Conservation (phyloP, 257 asterid species). For the Vinca minor region DNA sequence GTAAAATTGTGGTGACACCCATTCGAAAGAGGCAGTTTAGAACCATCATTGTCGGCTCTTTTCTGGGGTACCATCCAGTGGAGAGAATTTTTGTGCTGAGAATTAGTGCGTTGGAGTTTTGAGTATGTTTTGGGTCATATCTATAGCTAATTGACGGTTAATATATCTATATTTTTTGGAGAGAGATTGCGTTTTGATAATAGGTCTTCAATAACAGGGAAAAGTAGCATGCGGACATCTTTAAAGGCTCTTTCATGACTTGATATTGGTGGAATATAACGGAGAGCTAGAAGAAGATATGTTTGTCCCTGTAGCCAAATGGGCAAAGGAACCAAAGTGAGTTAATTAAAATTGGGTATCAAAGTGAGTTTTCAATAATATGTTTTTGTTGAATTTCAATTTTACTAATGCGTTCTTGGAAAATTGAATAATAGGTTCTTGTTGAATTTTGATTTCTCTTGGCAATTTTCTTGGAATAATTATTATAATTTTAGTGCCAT, state of each 20-base stretch:
- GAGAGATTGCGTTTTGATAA: slow-evolving; percentile 36
- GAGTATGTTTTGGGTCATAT: slow-evolving; percentile 49
- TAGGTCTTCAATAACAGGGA: slow-evolving; percentile 48
- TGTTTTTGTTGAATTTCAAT: too few species aligned
- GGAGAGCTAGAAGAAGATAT: slow-evolving; percentile 65
- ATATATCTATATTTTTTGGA: slow-evolving; percentile 45
- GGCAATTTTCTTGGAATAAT: too few species aligned
- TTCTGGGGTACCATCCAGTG: slow-evolving; percentile 79
- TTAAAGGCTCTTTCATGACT: slow-evolving; percentile 42
- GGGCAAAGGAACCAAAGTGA: too few species aligned
- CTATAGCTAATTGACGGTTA: slow-evolving; percentile 70
- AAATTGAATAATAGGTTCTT: too few species aligned
- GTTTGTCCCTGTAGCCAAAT: too few species aligned
- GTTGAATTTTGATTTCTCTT: too few species aligned
- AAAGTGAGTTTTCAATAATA: too few species aligned
- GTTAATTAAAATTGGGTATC: too few species aligned
- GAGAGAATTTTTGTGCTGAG: slow-evolving; percentile 74
- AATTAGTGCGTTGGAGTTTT: slow-evolving; percentile 51
- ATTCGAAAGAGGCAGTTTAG: slow-evolving; percentile 65
- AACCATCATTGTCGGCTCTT: slow-evolving; percentile 45
- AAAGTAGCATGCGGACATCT: slow-evolving; percentile 54
- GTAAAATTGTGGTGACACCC: slow-evolving; percentile 64
- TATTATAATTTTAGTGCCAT: too few species aligned
- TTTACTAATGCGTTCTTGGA: too few species aligned
- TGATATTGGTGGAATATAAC: slow-evolving; percentile 61